Evolutionary conservation across 2,329 filamentous ascomycete species (phyloP), one percentile per base, ranked within the genome.

Genomic region (Fusarium stilboides): DNA sequence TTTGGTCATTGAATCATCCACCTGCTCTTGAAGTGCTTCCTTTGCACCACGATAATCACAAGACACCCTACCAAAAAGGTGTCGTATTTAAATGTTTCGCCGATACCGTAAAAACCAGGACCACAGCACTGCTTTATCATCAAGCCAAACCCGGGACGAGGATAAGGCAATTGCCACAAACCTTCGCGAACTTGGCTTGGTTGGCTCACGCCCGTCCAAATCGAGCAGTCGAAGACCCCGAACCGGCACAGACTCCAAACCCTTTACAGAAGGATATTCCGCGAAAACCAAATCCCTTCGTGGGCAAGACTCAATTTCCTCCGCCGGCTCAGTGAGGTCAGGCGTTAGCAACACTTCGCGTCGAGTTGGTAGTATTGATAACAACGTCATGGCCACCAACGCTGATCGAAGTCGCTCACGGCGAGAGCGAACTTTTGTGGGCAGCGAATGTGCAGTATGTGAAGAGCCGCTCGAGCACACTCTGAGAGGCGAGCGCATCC

Each of bases 401-500:
- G 75, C 91, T 53, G 94, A 97, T 76, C 87, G 93, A 76, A 91
- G 88, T 75, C 91, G 94, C 71, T 91, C 90, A 70, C 89, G 96
- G 77, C 88, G 94, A 77, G 95, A 98, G 81, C 89, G 96, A 77
- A 99, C 95, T 3, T 98, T 98, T 81, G 92, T 98, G 56, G 96
- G 96, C 45, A 94, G 90, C 78, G 93, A 97, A 82, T 99, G 96
- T 81, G 93, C 94, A 51, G 94, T 98, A 17, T 99, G 96, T 78
- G 96, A 99, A 79, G 96, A 99, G 82, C 94, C 94, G 5, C 83
- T 99, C 66, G 96, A 98, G 80, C 95, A 98, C 80, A 99, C 94
- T 5, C 86, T 99, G 46, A 92, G 93, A 51, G 96, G 96, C 62
- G 96, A 99, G 83, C 90, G 94, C 71, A 94, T 99, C 65, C 85